Base-by-base conservation (phyloP, 805 yeast species). In the Saccharomycopsis microspora region DNA sequence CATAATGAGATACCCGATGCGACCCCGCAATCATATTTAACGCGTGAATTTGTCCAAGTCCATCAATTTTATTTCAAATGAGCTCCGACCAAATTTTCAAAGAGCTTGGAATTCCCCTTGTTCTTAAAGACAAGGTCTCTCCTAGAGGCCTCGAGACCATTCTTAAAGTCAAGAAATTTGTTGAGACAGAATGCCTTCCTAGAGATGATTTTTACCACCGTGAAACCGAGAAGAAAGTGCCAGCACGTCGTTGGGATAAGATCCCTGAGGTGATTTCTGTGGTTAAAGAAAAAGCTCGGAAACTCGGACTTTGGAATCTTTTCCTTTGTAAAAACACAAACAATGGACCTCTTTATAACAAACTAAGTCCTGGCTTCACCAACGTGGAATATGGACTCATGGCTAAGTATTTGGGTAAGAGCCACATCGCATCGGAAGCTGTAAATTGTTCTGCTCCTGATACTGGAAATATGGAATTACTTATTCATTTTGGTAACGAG, bases 301-400 rank as follows among this genome's bases (percentile, higher is more conserved):
- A 64, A 43, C 62, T 70, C 49, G 82, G 82, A 0, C 64, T 79
- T 11, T 78, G 82, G 83, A 79, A 78, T 59, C 59, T 79, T 66
- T 78, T 78, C 54, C 60, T 76, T 54, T 70, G 76, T 35, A 65
- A 67, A 41, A 58, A 70, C 57, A 57, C 75, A 69, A 54, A 57
- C 10, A 71, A 58, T 42, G 34, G 36, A 33, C 28, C 31, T 33
- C 38, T 56, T 49, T 60, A 27, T 39, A 71, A 75, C 50, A 77
- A 39, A 37, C 46, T 49, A 39, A 49, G 80, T 32, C 76, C 82
- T 3, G 81, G 80, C 4, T 78, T 58, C 60, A 66, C 81, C 43
- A 78, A 78, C 58, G 60, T 78, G 54, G 85, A 79, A 57, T 79
- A 79, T 56, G 85, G 80, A 0, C 59, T 79, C 46, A 76, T 79